These are phyloP conservation scores for Stephania cephalantha DNA, from an alignment of 164 flowering plant species.

Conservation along the genomic window DNA sequence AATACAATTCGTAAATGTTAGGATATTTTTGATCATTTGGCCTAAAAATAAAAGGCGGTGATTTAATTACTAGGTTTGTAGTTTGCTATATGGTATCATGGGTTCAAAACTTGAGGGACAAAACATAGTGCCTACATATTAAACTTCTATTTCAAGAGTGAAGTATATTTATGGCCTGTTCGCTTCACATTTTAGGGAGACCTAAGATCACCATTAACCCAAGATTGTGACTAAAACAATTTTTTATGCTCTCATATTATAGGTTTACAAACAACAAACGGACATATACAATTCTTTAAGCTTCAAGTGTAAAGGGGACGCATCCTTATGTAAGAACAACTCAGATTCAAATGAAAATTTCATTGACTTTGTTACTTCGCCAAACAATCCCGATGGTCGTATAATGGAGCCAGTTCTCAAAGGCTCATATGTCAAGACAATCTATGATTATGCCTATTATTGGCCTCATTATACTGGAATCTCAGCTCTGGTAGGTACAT, in stretches of 20 bases:
- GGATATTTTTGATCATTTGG: too few species aligned
- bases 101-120: too few species aligned
- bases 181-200: too few species aligned
- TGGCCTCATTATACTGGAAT: constrained; percentile 84
- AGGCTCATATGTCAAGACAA: constrained; percentile 30
- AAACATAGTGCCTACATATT: too few species aligned
- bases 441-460: constrained; percentile 60
- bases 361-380: constrained; percentile 73
- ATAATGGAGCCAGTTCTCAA: constrained; percentile 33
- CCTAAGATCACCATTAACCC: too few species aligned
- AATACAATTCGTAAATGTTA: too few species aligned
- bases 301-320: constrained; percentile 42
- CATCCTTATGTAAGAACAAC: constrained; percentile 32
- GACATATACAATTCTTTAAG: constrained; percentile 26
- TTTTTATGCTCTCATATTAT: neutral
- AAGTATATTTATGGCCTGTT: too few species aligned
- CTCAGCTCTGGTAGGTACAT: constrained; percentile 46
- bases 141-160: too few species aligned
- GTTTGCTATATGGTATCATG: too few species aligned
- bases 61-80: too few species aligned
- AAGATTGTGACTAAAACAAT: neutral
- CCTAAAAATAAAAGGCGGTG: too few species aligned
- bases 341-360: constrained; percentile 16
- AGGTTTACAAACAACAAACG: constrained; percentile 41
- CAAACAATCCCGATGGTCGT: constrained; percentile 70